Conservation (phyloP, 495 filamentous ascomycete species). For the Thozetella sp. region DNA sequence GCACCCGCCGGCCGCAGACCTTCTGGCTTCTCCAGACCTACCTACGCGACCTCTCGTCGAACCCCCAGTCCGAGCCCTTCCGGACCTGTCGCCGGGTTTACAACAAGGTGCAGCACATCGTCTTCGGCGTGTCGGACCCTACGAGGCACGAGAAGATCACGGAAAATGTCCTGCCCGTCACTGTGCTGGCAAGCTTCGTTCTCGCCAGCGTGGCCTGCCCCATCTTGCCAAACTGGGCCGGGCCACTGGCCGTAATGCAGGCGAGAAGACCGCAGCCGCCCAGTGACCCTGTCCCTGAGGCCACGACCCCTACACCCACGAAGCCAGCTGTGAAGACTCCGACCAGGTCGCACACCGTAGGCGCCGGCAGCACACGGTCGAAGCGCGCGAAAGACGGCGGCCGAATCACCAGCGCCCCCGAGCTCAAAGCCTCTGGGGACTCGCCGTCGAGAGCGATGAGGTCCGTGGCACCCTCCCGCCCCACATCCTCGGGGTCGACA, state of each 20-base stretch:
- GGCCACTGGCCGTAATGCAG: conserved; percentile 73
- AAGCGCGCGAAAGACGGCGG: conserved; percentile 46
- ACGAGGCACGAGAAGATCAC: conserved; percentile 67
- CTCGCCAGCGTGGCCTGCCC: conserved; percentile 61
- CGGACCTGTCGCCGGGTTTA: conserved; percentile 74
- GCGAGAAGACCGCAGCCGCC: conserved; percentile 65
- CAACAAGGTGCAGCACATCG: conserved; percentile 79
- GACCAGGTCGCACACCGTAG: conserved; percentile 65
- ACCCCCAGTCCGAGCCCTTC: conserved; percentile 69
- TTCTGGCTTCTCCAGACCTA: conserved; percentile 86
- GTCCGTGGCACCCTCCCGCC: conserved; percentile 10
- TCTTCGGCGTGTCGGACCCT: conserved; percentile 67
- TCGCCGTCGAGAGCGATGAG: conserved; percentile 26
- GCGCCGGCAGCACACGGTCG: conserved; percentile 41
- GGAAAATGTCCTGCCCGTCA: conserved; percentile 74
- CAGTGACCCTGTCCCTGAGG: conserved; percentile 56
- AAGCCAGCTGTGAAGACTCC: conserved; percentile 49
- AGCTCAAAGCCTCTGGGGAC: conserved; percentile 27
- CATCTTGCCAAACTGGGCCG: conserved; percentile 59
- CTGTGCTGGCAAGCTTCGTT: conserved; percentile 71
- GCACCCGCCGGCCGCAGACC: conserved; percentile 52
- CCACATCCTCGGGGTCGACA: conserved; percentile 14
- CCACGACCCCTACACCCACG: conserved; percentile 36
- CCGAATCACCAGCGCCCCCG: conserved; percentile 37
- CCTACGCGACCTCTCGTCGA: conserved; percentile 70